Conservation (phyloP, 2,329 filamentous ascomycete genomes). For the Phialophora verrucosa region DNA sequence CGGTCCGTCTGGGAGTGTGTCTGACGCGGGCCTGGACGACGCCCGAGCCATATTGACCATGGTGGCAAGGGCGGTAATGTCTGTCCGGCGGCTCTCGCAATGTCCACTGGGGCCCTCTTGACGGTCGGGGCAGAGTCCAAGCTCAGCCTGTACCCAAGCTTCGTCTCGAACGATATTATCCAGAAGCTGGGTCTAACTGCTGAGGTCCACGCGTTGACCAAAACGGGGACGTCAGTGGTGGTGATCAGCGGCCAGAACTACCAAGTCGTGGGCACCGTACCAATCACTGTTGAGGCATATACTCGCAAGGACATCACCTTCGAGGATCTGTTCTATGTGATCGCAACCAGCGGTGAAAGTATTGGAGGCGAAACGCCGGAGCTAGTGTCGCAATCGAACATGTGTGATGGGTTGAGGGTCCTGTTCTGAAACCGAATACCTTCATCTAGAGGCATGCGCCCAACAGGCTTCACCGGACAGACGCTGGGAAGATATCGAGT, state of each 20-base stretch:
- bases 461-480: not conserved
- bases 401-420: not conserved
- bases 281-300: conserved; percentile 1
- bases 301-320: not conserved
- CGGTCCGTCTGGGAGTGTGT: not conserved
- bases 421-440: not conserved
- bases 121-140: not conserved
- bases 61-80: not conserved
- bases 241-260: not conserved
- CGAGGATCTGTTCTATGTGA: conserved; percentile 2
- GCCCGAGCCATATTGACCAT: not conserved
- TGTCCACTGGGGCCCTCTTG: not conserved
- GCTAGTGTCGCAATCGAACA: not conserved
- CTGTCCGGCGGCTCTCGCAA: not conserved
- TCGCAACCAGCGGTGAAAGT: not conserved
- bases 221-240: not conserved
- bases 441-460: not conserved
- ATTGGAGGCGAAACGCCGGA: not conserved
- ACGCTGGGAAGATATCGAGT: no score
- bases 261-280: not conserved
- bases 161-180: not conserved
- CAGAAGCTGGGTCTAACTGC: not conserved
- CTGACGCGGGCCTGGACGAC: not conserved
- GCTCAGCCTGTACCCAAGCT: not conserved
- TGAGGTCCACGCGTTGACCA: not conserved